Conservation (phyloP, 1,139 yeast species). For the Debaryomyces sp. region DNA sequence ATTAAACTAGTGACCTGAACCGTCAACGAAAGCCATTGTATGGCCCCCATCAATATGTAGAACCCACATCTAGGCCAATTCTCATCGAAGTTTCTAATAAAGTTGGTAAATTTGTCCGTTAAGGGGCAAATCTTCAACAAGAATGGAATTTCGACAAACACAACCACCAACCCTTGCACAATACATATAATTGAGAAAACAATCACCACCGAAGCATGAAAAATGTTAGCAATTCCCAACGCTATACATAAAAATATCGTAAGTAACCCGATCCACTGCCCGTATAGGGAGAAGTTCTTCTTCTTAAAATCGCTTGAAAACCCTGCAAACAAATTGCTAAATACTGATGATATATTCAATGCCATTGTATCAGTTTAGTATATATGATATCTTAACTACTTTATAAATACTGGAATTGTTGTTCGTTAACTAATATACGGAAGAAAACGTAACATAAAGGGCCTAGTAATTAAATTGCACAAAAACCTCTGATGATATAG, state of each 20-base stretch:
- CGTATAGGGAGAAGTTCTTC: conserved; percentile 57
- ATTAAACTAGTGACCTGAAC: conserved; percentile 79
- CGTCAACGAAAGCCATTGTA: conserved; percentile 82
- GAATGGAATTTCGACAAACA: conserved; percentile 92
- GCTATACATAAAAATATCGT: conserved; percentile 81
- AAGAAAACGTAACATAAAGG: not conserved
- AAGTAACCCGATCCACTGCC: conserved; percentile 70
- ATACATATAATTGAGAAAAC: conserved; percentile 80
- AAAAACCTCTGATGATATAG: conserved; percentile 1
- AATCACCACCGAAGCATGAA: conserved; percentile 81
- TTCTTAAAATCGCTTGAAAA: conserved; percentile 65
- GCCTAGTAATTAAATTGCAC: conserved; percentile 4
- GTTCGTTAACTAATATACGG: not conserved
- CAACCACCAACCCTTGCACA: conserved; percentile 79
- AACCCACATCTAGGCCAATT: conserved; percentile 65
- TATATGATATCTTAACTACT: not conserved
- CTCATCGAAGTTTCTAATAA: conserved; percentile 47
- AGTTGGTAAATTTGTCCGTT: conserved; percentile 72
- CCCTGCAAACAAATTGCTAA: conserved; percentile 52
- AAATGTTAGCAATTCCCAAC: conserved; percentile 87
- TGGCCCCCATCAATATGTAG: conserved; percentile 76
- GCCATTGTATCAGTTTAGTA: conserved; percentile 19
- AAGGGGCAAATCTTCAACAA: conserved; percentile 87
- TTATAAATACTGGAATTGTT: not conserved
- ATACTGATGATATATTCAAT: conserved; percentile 22